Percentiles rank a stretch among this genome's conserved stretches.
These are phyloP conservation scores for Stygiomarasmius scandens DNA, from an alignment of 1,284 basidiomycete species.

Conservation along the genomic window DNA sequence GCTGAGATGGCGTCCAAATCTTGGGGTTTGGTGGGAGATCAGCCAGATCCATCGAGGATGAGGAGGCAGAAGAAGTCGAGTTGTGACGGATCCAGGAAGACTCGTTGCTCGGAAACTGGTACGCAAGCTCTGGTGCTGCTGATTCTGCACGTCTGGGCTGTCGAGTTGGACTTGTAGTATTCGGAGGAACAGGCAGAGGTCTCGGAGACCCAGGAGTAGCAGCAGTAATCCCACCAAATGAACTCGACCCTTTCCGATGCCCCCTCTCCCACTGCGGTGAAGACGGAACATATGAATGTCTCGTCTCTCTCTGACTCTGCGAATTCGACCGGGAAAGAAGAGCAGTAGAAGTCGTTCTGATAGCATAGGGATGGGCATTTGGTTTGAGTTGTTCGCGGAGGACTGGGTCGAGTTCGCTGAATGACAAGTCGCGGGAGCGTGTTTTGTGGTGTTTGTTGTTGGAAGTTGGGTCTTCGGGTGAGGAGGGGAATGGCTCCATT, in stretches of 20 bases:
- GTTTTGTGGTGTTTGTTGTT: too few species aligned
- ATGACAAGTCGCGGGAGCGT: neutral
- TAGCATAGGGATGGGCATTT: constrained; percentile 66
- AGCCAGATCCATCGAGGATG: constrained; percentile 23
- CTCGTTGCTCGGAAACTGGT: too few species aligned
- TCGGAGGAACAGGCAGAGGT: constrained; percentile 42
- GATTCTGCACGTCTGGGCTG: too few species aligned
- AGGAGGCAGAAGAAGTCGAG: constrained; percentile 9
- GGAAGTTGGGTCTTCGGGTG: too few species aligned
- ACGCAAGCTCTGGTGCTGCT: too few species aligned
- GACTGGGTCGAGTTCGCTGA: neutral
- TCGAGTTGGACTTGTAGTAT: constrained; percentile 11
- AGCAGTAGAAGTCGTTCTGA: constrained; percentile 66
- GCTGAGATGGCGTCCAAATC: constrained; percentile 55
- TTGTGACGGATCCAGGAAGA: constrained; percentile 7
- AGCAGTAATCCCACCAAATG: constrained; percentile 20
- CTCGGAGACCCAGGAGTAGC: constrained; percentile 35
- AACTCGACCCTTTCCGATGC: constrained; percentile 46
- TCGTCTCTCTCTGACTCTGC: constrained; percentile 27
- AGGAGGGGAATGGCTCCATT: too few species aligned
- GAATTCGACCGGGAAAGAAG: constrained; percentile 61
- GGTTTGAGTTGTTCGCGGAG: constrained; percentile 33
- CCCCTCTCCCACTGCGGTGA: too few species aligned
- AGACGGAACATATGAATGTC: constrained; percentile 49
- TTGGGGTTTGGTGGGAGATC: constrained; percentile 58